Base-by-base conservation (phyloP, 768 basidiomycete genomes). In the Hypholoma fasciculare region DNA sequence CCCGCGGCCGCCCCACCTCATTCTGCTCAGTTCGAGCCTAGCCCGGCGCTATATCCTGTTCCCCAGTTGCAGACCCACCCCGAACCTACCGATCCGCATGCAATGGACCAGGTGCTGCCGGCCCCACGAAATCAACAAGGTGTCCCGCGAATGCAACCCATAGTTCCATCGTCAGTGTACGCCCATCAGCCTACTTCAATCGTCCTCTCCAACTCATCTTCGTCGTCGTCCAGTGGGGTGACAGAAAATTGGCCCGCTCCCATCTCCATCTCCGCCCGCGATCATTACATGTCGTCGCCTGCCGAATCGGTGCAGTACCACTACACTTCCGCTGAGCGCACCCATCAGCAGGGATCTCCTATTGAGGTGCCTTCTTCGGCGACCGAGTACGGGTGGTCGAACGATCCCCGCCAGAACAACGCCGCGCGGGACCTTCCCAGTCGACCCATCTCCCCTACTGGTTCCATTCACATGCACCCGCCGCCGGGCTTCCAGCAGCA, bases 11-110 rank as follows among this genome's bases (percentile, higher is more conserved):
- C 59, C 6, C 48, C 63, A 4, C 17, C 63, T 11, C 49, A 64
- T 6, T 51, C 46, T 11, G 16, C 49, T 23, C 58, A 61, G 16
- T 62, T 61, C 34, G 65, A 63, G 4, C 57, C 62, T 6, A 66
- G 61, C 26, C 63, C 67, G 2, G 39, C 63, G 27, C 49, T 58
- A 2, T 58, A 58, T 26, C 50, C 51, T 16, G 51, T 58, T 7
- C 26, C 50, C 2, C 37, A 34, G 14, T 20, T 43, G 3, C 43
- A 47, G 17, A 20, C 27, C 3, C 52, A 12, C 26, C 42, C 17
- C 8, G 19, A 16, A 11, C 23, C n/a, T 13, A 7, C 36, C 2
- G 54, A 54, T 19, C 34, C 13, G 19, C 44, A 37, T n/a, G 34
- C 43, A n/a, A 26, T 12, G 7, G 43, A 38, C 5, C 43, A 34